These are phyloP conservation scores for Tulasnella sp. DNA, from an alignment of 768 basidiomycete genomes.

Conservation along the genomic window DNA sequence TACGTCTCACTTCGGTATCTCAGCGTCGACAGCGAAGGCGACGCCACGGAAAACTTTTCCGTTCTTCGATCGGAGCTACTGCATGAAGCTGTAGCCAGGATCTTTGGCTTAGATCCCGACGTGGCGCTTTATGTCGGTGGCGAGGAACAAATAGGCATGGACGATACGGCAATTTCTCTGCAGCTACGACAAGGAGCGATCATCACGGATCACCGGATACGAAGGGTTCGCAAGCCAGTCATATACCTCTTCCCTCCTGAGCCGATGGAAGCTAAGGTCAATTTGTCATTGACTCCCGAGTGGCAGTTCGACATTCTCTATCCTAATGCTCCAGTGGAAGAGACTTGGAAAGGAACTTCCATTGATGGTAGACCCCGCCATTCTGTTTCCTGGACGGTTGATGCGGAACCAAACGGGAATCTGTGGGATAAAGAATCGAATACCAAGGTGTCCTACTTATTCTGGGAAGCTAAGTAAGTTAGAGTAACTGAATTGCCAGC, in stretches of 20 bases:
- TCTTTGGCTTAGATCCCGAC: not conserved
- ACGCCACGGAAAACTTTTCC: not conserved
- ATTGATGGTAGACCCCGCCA: conserved; percentile 1
- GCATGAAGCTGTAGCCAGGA: not conserved
- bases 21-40: not conserved
- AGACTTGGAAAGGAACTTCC: conserved; percentile 10
- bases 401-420: not conserved
- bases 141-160: not conserved
- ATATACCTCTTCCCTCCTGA: conserved; percentile 14
- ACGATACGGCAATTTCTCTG: not conserved
- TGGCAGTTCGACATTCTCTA: conserved; percentile 9
- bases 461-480: conserved; percentile 18
- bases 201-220: conserved; percentile 3
- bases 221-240: conserved; percentile 14
- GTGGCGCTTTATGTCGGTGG: not conserved
- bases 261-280: conserved; percentile 4
- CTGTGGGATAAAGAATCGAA: not conserved
- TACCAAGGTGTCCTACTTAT: conserved; percentile 6
- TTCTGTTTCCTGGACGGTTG: not conserved
- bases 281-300: not conserved
- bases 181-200: not conserved
- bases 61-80: not conserved
- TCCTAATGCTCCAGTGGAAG: not conserved
- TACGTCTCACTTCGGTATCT: not conserved
- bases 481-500: not conserved